phyloP scores from a whole-genome alignment of 176 grass and related monocot genomes.

The Bolboschoenus planiculmis region DNA sequence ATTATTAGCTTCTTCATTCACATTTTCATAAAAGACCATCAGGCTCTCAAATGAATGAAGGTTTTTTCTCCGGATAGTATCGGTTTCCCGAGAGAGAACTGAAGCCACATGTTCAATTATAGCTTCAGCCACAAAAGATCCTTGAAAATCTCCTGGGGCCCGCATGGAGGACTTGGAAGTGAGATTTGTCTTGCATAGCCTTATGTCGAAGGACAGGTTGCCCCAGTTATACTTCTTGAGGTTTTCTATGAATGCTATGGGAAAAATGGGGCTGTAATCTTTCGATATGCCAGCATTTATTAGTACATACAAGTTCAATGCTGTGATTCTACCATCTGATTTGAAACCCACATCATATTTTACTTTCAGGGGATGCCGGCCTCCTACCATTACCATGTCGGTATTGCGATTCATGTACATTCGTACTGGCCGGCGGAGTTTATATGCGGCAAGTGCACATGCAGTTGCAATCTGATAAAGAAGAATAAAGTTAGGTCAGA shows the following conservation, averaged over 20 bases:
- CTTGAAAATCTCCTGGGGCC: conserved; percentile 62
- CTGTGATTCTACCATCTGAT: conserved; percentile 65
- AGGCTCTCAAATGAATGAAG: conserved; percentile 47
- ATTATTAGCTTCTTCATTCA: conserved; percentile 29
- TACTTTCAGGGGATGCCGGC: conserved; percentile 65
- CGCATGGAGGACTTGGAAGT: conserved; percentile 67
- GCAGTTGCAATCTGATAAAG: conserved; percentile 48
- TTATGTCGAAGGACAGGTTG: conserved; percentile 56
- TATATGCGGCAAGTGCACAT: conserved; percentile 58
- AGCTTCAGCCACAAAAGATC: conserved; percentile 67
- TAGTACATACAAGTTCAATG: conserved; percentile 47
- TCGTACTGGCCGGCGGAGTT: conserved; percentile 46
- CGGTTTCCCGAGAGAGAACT: conserved; percentile 31
- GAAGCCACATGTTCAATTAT: conserved; percentile 74
- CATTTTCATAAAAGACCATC: conserved; percentile 32
- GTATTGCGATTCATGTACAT: conserved; percentile 73
- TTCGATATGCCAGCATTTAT: conserved; percentile 60
- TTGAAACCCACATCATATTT: conserved; percentile 73
- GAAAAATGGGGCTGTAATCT: conserved; percentile 51
- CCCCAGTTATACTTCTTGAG: conserved; percentile 77
- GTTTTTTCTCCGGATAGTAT: conserved; percentile 47
- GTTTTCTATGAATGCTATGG: conserved; percentile 12
- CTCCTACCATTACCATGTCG: conserved; percentile 65
- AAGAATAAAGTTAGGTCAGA: neutral
- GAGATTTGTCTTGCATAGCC: conserved; percentile 68